phyloP scores from a whole-genome alignment of 2,329 filamentous ascomycete species.

The Diplodia scrobiculata region DNA sequence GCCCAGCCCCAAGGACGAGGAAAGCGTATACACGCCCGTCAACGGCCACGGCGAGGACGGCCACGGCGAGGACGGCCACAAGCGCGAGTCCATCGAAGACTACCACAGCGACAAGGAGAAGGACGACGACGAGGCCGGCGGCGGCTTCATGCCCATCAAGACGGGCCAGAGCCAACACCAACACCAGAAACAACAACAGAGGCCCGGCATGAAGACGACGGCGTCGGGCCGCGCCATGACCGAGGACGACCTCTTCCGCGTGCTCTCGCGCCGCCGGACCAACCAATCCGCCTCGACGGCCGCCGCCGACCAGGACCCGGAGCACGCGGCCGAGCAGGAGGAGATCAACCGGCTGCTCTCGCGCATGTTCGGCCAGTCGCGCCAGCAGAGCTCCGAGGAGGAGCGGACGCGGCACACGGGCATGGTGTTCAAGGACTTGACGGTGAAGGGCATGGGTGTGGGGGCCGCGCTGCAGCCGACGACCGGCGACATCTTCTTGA shows the following conservation, averaged over 20 bases:
- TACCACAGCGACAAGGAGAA: conserved; percentile 23
- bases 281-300: conserved; percentile 35
- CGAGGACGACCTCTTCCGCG: conserved; percentile 58
- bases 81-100: conserved; percentile 9
- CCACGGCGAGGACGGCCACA: background rate
- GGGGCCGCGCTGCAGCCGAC: conserved; percentile 65
- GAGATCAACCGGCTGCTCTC: conserved; percentile 67
- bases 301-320: conserved; percentile 2
- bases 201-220: conserved; percentile 9
- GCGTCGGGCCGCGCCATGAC: conserved; percentile 39
- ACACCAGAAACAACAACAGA: conserved; percentile 4
- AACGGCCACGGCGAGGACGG: background rate
- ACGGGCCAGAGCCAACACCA: conserved; percentile 21
- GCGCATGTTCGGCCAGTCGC: conserved; percentile 67
- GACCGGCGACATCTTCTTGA: conserved; percentile 62
- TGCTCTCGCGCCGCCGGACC: conserved; percentile 55
- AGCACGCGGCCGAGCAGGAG: conserved; percentile 44
- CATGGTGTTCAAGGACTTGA: conserved; percentile 66
- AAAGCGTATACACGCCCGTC: conserved; percentile 26
- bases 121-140: conserved; percentile 37
- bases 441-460: conserved; percentile 62
- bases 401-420: conserved; percentile 70
- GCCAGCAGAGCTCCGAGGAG: conserved; percentile 67
- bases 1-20: conserved; percentile 11
- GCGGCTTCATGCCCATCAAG: conserved; percentile 36